Evolutionary conservation across 164 flowering plant genomes (phyloP).

Genomic region (Vitis rotundifolia): DNA sequence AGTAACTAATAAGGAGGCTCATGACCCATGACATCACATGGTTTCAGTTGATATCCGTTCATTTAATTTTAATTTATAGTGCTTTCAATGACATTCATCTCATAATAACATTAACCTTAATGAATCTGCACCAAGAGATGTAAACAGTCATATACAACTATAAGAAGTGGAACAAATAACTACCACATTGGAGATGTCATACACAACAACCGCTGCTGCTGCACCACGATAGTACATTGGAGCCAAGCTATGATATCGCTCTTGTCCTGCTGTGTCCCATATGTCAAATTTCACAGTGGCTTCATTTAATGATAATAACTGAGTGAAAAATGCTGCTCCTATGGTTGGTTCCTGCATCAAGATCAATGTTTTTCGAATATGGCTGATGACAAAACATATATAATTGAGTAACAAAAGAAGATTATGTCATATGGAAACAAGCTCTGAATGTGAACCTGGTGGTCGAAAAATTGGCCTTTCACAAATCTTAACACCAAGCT

Average conservation of each 20-base stretch:
- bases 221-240: conserved; percentile 77
- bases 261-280: conserved; percentile 81
- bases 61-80: not conserved
- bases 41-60: not conserved
- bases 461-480: conserved; percentile 59
- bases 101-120: not conserved
- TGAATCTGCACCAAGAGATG: not conserved
- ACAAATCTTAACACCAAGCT: conserved; percentile 64
- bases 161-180: not conserved
- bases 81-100: not conserved
- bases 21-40: no score
- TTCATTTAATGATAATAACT: conserved; percentile 43
- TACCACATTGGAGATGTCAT: conserved; percentile 56
- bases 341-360: conserved; percentile 55
- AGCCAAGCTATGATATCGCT: conserved; percentile 66
- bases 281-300: conserved; percentile 68
- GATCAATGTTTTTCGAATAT: not conserved
- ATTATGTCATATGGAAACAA: not conserved
- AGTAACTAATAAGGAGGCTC: no score
- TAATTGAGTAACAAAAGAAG: not conserved
- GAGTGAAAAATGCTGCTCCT: conserved; percentile 73
- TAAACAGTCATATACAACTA: not conserved
- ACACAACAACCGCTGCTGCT: conserved; percentile 66
- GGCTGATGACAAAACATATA: no score
- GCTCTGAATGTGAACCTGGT: conserved; percentile 32